Base-by-base conservation (phyloP, 352 stramenopile species). In the Phytophthora pinifolia region DNA sequence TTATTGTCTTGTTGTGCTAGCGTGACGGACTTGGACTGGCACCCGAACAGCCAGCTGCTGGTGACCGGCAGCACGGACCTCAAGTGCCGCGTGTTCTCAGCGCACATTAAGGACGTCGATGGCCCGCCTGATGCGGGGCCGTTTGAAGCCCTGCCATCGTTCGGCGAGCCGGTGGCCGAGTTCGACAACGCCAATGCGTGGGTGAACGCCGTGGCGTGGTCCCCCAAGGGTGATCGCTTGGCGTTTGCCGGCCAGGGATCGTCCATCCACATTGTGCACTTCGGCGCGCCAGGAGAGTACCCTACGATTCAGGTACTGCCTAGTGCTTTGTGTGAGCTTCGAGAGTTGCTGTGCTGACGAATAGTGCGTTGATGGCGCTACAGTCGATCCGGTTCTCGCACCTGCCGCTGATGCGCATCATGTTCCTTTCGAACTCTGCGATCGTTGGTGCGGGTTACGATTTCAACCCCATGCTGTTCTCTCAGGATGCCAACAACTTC, bases 131-230 rank as follows among this genome's bases (percentile, higher is more conserved):
- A 94, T 57, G 69, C 79, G 4, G 81, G 82, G 22, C 85, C 85
- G 17, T 95, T 95, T 69, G 54, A 76, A 39, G 76, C 77, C 10
- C 64, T 93, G 33, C 78, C 80, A 9, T 73, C 84, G 17, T 96
- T 96, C 54, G 85, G 85, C 32, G 85, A 96, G 37, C 75, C 81
- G 5, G 54, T 93, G 54, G 83, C 74, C 8, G 84, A 96, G 58
- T 94, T 94, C 35, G 84, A 96, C 59, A 89, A 93, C 59, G 81
- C 84, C 34, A 94, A 72, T 29, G 89, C 86, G 10, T 98, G 93
- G 93, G 88, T 98, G 41, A 94, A 95, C 49, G 80, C 82, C 25
- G 91, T 97, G 10, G 89, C 86, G 22, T 98, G 92, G 90, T 97
- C 88, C 8, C 90, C 91, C 3, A 85, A 83, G 58, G 93, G 93